These are phyloP conservation scores for Orbilia blumenaviensis DNA, from an alignment of 2,329 filamentous ascomycete species.

Conservation along the genomic window DNA sequence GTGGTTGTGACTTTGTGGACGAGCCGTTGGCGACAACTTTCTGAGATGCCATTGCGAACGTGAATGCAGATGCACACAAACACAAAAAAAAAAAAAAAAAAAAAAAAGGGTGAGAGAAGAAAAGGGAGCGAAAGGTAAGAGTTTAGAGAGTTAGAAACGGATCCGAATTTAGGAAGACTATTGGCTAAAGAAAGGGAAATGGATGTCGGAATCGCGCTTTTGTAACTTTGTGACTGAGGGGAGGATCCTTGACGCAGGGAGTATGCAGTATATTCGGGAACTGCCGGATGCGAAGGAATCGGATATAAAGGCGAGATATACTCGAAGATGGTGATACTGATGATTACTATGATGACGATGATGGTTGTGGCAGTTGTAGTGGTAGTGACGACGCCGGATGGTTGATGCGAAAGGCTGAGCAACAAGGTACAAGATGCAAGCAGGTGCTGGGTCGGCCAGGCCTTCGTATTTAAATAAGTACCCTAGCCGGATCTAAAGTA, in stretches of 20 bases:
- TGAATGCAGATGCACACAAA: neutral
- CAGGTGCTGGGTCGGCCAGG: no score
- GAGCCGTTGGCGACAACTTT: constrained; percentile 60
- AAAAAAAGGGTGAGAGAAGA: neutral
- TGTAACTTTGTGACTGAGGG: no score
- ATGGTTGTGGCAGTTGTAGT: constrained; percentile 2
- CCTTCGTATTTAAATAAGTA: no score
- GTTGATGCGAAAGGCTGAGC: neutral
- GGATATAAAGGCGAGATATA: neutral
- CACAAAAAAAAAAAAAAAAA: no score
- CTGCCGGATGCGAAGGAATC: constrained; percentile 27
- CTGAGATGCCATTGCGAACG: constrained; percentile 41
- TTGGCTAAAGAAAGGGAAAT: neutral
- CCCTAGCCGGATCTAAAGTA: no score
- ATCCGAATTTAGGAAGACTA: no score
- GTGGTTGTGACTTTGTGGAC: constrained; percentile 59
- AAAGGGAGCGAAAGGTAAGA: neutral
- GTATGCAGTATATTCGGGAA: constrained; percentile 14
- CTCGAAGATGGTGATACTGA: no score
- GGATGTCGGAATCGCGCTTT: neutral
- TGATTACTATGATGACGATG: no score
- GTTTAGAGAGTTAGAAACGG: neutral
- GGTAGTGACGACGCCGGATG: no score
- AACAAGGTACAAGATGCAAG: neutral
- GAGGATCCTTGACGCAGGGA: neutral